Conservation (phyloP, 2,329 filamentous ascomycete genomes). For the Monosporascus cannonballus region DNA sequence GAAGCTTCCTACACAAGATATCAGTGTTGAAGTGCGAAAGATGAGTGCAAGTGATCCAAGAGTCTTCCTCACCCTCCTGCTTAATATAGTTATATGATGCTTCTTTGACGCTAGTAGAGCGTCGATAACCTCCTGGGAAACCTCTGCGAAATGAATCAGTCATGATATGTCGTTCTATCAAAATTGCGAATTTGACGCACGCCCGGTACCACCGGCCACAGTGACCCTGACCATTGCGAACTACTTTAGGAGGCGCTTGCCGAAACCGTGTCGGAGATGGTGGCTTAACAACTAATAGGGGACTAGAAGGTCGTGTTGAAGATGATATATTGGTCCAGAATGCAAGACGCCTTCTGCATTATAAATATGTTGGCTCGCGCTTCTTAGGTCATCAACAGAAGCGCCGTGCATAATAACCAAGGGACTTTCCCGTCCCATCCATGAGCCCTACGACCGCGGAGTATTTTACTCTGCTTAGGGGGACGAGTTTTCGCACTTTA, state of each 20-base stretch:
- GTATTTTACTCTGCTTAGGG: background rate
- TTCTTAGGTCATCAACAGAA: no score
- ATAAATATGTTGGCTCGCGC: background rate
- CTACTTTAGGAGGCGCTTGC: background rate
- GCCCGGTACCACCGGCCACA: constrained; percentile 37
- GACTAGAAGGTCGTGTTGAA: background rate
- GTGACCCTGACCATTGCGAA: constrained; percentile 37
- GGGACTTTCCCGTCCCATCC: background rate
- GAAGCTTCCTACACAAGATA: constrained; percentile 18
- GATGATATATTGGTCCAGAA: background rate
- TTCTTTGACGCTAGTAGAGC: constrained; percentile 39
- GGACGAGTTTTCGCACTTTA: no score
- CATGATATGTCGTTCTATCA: background rate
- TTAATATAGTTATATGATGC: constrained; percentile 47
- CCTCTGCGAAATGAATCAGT: constrained; percentile 30
- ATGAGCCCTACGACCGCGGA: background rate
- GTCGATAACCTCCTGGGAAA: constrained; percentile 47
- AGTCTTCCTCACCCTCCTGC: constrained; percentile 32
- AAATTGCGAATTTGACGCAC: constrained; percentile 22
- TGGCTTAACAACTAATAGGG: background rate
- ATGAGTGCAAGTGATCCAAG: background rate
- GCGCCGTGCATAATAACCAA: no score
- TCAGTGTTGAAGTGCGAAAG: constrained; percentile 1
- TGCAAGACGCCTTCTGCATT: background rate
- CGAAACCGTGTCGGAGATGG: background rate